phyloP scores from a whole-genome alignment of 1,139 yeast genomes.

The Entelexis paramagnoliae region DNA sequence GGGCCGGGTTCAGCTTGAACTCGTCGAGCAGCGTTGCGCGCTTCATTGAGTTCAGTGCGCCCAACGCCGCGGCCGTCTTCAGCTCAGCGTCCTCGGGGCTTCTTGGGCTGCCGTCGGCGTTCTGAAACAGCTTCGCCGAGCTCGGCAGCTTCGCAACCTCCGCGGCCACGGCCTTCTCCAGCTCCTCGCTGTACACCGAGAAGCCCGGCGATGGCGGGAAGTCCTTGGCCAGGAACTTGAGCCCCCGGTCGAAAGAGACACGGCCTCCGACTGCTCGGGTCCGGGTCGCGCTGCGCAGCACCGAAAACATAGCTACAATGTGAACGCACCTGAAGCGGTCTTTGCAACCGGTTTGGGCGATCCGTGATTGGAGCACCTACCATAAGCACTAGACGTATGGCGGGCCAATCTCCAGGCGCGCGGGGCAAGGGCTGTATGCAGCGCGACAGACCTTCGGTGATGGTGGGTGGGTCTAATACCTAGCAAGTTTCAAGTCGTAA shows the following conservation, averaged over 20 bases:
- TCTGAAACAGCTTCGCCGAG: conserved; percentile 44
- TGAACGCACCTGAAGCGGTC: neutral
- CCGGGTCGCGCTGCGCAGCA: conserved; percentile 10
- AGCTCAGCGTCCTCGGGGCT: conserved; percentile 63
- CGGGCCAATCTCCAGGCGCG: neutral
- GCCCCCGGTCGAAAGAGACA: conserved; percentile 18
- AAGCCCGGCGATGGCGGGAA: conserved; percentile 23
- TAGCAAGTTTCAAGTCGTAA: no score
- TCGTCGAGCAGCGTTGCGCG: conserved; percentile 52
- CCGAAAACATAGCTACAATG: conserved; percentile 8
- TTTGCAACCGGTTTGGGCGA: conserved; percentile 2
- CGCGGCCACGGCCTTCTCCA: conserved; percentile 28
- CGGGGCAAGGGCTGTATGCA: neutral
- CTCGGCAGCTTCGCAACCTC: conserved; percentile 29
- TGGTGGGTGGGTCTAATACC: no score
- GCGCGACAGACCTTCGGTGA: neutral
- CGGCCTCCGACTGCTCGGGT: conserved; percentile 2
- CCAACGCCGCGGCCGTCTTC: conserved; percentile 63
- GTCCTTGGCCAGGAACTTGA: conserved; percentile 24
- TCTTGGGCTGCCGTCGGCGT: conserved; percentile 69
- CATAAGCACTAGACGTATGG: neutral
- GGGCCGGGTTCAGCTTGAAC: conserved; percentile 48
- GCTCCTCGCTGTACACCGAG: conserved; percentile 23
- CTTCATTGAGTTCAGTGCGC: conserved; percentile 49
- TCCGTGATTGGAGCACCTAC: neutral